Evolutionary conservation across 768 basidiomycete species (phyloP).

Genomic region (Russula abietina): DNA sequence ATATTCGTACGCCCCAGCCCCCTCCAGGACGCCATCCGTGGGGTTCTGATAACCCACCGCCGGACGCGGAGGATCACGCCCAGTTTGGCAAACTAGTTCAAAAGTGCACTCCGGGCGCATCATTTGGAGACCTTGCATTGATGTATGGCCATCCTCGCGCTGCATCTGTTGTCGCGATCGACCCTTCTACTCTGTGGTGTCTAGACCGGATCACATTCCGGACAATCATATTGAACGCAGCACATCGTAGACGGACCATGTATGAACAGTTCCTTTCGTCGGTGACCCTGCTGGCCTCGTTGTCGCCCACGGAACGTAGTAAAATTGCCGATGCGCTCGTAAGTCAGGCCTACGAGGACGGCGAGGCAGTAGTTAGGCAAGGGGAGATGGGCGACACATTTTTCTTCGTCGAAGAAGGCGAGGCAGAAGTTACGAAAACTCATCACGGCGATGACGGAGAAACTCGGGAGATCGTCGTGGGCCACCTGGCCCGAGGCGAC

Average conservation of each 20-base stretch:
- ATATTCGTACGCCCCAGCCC: conserved; percentile 61
- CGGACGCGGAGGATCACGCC: conserved; percentile 45
- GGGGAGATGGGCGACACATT: conserved; percentile 97
- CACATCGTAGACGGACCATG: conserved; percentile 86
- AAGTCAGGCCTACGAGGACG: conserved; percentile 73
- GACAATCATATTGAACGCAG: conserved; percentile 91
- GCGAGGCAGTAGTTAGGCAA: conserved; percentile 82
- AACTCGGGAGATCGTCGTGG: conserved; percentile 62
- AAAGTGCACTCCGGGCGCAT: conserved; percentile 76
- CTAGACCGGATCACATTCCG: conserved; percentile 98
- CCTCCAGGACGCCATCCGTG: conserved; percentile 38
- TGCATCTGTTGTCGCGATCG: conserved; percentile 84
- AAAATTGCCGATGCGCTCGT: conserved; percentile 96
- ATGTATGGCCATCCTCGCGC: conserved; percentile 98
- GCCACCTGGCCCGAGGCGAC: conserved; percentile 79
- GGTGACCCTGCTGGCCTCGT: conserved; percentile 78
- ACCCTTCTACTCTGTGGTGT: conserved; percentile 83
- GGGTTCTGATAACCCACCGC: conserved; percentile 44
- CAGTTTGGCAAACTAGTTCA: conserved; percentile 77
- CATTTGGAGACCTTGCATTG: conserved; percentile 93
- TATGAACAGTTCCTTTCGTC: conserved; percentile 95
- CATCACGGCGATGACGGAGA: conserved; percentile 54
- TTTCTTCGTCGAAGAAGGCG: conserved; percentile 95
- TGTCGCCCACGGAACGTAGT: conserved; percentile 84
- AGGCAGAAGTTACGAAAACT: conserved; percentile 79